Base-by-base conservation (phyloP, 2,329 filamentous ascomycete genomes). In the Ambrosiella beaveri region DNA sequence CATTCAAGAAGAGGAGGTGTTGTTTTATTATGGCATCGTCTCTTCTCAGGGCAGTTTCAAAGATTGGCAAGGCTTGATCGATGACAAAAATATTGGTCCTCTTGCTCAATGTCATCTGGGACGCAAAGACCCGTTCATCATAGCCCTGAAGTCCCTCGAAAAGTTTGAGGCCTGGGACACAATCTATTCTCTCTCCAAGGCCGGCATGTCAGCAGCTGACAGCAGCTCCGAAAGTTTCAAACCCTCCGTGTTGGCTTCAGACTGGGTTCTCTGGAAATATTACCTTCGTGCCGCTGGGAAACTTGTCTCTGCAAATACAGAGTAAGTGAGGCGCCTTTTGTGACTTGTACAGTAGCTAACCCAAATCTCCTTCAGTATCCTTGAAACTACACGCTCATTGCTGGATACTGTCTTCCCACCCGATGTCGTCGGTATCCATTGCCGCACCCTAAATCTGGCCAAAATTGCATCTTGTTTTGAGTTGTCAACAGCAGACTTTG, bases 11-110 rank as follows among this genome's bases (percentile, higher is more conserved):
- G 73, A 79, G 59, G 76, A 79, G 61, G 70, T 75, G 1, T 67
- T 75, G 0, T 68, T 79, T 1, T 70, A 76, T 15, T 78, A 76
- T 61, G 69, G 73, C 1, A 69, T 78, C 19, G 64, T 75, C 0
- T 69, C 71, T 37, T 68, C 68, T 3, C 73, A 76, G 8, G 74
- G 72, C 0, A 69, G 68, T 1, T 64, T 66, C 0, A 70, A 69
- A 0, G 74, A 75, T 49, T 72, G 71, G 59, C 61, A 70, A 1
- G 71, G 71, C 41, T 66, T 72, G 7, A 64, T 73, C 0, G 59
- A 64, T 2, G 72, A 73, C 49, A 66, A 70, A 0, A 62, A 69
- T 0, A 69, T 75, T 7, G 71, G 71, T 0, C 74, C 74, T 0
- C 63, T 73, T 2, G 64, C 65, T 17, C 74, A 77, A 62, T 72